Percentiles rank a stretch among this genome's conserved stretches.
Conservation (phyloP, 352 stramenopile species). For the Globisporangium takayamanum region DNA sequence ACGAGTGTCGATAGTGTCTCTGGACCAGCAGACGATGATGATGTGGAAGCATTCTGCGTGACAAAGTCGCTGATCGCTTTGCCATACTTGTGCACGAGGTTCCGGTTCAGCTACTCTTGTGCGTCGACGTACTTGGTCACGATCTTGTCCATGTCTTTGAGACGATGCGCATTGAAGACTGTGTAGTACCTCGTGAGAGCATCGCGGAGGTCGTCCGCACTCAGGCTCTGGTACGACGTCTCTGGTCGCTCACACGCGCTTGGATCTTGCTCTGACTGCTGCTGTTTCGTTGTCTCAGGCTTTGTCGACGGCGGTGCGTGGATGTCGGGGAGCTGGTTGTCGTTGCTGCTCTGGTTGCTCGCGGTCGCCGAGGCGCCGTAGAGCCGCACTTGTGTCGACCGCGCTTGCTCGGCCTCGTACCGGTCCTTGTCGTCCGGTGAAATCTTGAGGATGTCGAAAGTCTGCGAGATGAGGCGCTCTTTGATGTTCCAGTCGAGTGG, state of each 20-base stretch:
- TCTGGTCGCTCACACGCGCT: neutral
- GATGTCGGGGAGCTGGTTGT: slow-evolving; percentile 13
- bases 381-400: slow-evolving; percentile 49
- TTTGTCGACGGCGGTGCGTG: neutral
- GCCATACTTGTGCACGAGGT: slow-evolving; percentile 62
- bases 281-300: neutral
- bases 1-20: neutral
- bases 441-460: slow-evolving; percentile 85
- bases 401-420: slow-evolving; percentile 67
- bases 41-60: neutral
- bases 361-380: slow-evolving; percentile 30
- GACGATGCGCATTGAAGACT: slow-evolving; percentile 43
- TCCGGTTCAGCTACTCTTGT: slow-evolving; percentile 60
- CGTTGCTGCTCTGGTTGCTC: slow-evolving; percentile 8
- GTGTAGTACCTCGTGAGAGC: slow-evolving; percentile 52
- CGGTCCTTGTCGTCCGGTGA: slow-evolving; percentile 65
- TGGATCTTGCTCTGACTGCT: slow-evolving; percentile 14
- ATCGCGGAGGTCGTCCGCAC: slow-evolving; percentile 24
- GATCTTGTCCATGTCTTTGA: slow-evolving; percentile 70
- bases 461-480: slow-evolving; percentile 89
- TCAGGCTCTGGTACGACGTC: slow-evolving; percentile 16
- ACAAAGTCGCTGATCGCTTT: slow-evolving; percentile 45
- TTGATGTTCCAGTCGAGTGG: slow-evolving; percentile 95
- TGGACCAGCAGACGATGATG: neutral
- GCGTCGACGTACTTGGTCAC: slow-evolving; percentile 55